Conservation (phyloP, 345 rosid genomes). For the Clausena lansium region DNA sequence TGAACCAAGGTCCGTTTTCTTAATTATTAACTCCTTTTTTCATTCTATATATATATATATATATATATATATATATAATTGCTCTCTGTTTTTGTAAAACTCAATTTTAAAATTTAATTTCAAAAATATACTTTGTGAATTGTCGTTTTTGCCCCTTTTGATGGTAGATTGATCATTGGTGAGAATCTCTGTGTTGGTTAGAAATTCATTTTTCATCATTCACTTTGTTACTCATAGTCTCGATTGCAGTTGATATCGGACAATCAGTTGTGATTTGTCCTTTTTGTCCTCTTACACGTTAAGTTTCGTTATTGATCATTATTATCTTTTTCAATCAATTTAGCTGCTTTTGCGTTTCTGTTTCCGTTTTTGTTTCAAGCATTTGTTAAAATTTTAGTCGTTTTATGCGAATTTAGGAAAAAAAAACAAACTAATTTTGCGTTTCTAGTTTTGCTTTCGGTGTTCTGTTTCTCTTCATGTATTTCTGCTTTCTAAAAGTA, state of each 20-base stretch:
- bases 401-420: background rate
- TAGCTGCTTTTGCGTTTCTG: background rate
- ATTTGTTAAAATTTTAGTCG: background rate
- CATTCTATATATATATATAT: too few relatives aligned
- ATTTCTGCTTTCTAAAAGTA: background rate
- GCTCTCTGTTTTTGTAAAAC: background rate
- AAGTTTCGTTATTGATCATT: background rate
- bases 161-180: background rate
- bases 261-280: background rate
- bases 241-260: background rate
- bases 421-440: background rate
- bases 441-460: background rate
- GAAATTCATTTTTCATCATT: background rate
- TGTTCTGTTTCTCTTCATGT: background rate
- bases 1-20: slow-evolving; percentile 49
- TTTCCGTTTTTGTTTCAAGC: background rate
- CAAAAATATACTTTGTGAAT: background rate
- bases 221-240: background rate
- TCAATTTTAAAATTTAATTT: background rate
- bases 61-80: background rate
- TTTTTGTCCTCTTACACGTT: background rate
- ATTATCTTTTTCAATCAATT: background rate
- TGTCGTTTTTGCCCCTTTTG: slow-evolving; percentile 12
- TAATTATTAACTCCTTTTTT: slow-evolving; percentile 8
- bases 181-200: background rate